Conservation (phyloP, 768 basidiomycete genomes). For the Terana coerulea region DNA sequence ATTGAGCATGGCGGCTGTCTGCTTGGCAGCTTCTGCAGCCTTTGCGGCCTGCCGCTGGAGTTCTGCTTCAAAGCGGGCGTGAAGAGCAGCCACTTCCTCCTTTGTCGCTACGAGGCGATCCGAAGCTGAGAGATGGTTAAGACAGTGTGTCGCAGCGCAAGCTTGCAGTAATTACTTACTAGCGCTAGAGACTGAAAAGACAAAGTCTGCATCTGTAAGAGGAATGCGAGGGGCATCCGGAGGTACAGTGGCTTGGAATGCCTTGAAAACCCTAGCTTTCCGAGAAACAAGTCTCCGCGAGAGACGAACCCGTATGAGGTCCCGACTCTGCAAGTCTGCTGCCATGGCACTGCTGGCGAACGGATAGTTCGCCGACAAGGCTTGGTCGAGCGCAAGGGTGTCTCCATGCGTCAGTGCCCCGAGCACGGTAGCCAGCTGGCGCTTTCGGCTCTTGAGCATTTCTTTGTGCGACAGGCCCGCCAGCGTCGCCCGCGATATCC, state of each 20-base stretch:
- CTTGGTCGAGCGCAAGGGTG: conserved; percentile 74
- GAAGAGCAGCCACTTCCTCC: conserved; percentile 62
- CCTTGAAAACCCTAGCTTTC: conserved; percentile 41
- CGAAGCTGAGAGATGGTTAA: conserved; percentile 49
- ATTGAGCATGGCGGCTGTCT: conserved; percentile 38
- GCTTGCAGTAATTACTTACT: conserved; percentile 62
- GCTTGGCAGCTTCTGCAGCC: conserved; percentile 45
- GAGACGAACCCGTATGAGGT: conserved; percentile 40
- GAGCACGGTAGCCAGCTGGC: conserved; percentile 67
- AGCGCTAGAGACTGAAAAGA: conserved; percentile 56
- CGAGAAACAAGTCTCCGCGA: conserved; percentile 54
- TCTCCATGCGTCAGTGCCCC: conserved; percentile 65
- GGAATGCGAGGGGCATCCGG: conserved; percentile 27
- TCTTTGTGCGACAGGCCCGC: conserved; percentile 77
- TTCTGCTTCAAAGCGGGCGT: conserved; percentile 70
- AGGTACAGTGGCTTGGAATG: conserved; percentile 32
- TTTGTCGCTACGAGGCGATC: conserved; percentile 67
- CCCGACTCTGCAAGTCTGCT: conserved; percentile 19
- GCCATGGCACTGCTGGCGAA: conserved; percentile 34
- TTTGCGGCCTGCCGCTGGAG: conserved; percentile 66
- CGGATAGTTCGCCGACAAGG: conserved; percentile 48
- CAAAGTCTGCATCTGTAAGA: conserved; percentile 53
- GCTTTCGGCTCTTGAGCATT: conserved; percentile 60
- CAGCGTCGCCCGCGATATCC: conserved; percentile 55
- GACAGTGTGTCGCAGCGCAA: conserved; percentile 12